Percentiles rank a stretch among this genome's conserved stretches.
Evolutionary conservation across 2,329 filamentous ascomycete genomes (phyloP).

Genomic region (Colletotrichum paranaense): DNA sequence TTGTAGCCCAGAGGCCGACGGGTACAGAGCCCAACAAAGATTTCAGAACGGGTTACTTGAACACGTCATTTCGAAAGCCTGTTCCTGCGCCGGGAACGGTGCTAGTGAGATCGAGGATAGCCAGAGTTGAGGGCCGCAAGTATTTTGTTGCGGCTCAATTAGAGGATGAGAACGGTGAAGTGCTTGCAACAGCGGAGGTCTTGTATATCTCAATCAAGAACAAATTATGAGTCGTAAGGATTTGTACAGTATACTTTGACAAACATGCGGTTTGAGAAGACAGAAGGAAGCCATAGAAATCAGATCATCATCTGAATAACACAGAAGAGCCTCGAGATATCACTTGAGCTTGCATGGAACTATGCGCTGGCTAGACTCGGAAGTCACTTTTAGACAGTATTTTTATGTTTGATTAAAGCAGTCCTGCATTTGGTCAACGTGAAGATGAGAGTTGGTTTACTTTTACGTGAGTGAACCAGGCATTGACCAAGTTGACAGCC

Average conservation of each 20-base stretch:
- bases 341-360: too few species aligned
- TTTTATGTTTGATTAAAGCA: too few species aligned
- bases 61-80: slow-evolving; percentile 48
- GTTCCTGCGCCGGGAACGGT: slow-evolving; percentile 45
- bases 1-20: slow-evolving; percentile 49
- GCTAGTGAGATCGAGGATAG: slow-evolving; percentile 45
- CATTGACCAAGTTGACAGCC: too few species aligned
- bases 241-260: background rate
- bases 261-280: background rate
- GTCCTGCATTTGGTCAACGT: too few species aligned
- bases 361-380: too few species aligned
- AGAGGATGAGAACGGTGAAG: slow-evolving; percentile 44
- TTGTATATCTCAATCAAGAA: slow-evolving; percentile 28
- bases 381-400: too few species aligned
- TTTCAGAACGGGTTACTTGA: slow-evolving; percentile 49
- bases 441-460: too few species aligned
- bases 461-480: too few species aligned
- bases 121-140: slow-evolving; percentile 49
- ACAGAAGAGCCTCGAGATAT: too few species aligned
- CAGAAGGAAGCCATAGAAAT: too few species aligned
- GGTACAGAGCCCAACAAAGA: slow-evolving; percentile 41
- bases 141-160: slow-evolving; percentile 46
- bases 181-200: slow-evolving; percentile 43
- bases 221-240: slow-evolving; percentile 8
- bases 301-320: too few species aligned